phyloP scores from a whole-genome alignment of 768 basidiomycete species.

The Russula dissimulans region DNA sequence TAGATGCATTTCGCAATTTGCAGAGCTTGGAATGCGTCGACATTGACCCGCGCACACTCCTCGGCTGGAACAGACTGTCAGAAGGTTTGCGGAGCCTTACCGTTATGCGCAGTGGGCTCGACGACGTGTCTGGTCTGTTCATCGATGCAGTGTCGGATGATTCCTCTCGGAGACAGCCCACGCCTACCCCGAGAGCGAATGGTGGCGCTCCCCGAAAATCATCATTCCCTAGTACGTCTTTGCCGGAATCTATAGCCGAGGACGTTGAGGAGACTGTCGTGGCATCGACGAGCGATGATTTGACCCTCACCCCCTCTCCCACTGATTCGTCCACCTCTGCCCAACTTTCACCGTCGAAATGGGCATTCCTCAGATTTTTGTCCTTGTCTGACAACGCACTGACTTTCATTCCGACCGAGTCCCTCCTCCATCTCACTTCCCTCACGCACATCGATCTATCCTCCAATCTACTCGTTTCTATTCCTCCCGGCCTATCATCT shows the following conservation, averaged over 20 bases:
- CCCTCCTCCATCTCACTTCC: constrained; percentile 57
- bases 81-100: constrained; percentile 65
- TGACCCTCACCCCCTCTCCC: constrained; percentile 12
- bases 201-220: constrained; percentile 32
- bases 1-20: constrained; percentile 80
- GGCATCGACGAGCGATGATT: constrained; percentile 18
- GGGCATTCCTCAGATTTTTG: constrained; percentile 69
- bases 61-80: constrained; percentile 78
- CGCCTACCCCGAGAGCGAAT: constrained; percentile 36
- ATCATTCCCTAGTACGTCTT: constrained; percentile 40
- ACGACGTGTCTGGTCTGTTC: constrained; percentile 72
- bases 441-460: constrained; percentile 83
- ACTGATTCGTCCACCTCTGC: constrained; percentile 24
- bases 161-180: constrained; percentile 49
- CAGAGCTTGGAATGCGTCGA: constrained; percentile 66
- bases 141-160: constrained; percentile 72
- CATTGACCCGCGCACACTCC: constrained; percentile 70
- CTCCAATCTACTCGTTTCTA: constrained; percentile 80
- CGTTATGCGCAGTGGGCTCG: constrained; percentile 69
- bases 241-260: constrained; percentile 53
- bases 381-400: constrained; percentile 73
- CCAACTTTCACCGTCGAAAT: constrained; percentile 50
- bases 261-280: constrained; percentile 29
- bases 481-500: constrained; percentile 66
- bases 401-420: constrained; percentile 66